Conservation (phyloP, 1,284 basidiomycete genomes). For the Irpex lacteus region DNA sequence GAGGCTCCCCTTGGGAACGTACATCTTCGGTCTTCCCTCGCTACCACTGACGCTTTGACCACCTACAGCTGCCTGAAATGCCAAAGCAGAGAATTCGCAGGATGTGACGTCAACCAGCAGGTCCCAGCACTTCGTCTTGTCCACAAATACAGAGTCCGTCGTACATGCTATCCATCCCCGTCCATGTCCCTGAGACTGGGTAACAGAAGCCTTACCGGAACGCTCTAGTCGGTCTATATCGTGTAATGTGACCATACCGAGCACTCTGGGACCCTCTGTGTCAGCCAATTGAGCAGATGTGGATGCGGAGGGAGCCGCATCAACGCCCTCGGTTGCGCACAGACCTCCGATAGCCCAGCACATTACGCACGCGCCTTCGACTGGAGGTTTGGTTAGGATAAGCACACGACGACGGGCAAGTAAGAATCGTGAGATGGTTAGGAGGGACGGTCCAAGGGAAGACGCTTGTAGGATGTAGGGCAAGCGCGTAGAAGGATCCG, state of each 20-base stretch:
- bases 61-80: neutral
- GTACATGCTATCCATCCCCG: slow-evolving; percentile 82
- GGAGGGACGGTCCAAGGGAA: slow-evolving; percentile 67
- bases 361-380: slow-evolving; percentile 73
- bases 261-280: slow-evolving; percentile 43
- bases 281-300: slow-evolving; percentile 47
- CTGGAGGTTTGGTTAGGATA: slow-evolving; percentile 74
- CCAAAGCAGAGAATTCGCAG: slow-evolving; percentile 16
- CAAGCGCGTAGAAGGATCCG: slow-evolving; percentile 42
- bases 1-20: neutral
- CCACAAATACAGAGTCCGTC: slow-evolving; percentile 77
- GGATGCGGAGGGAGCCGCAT: slow-evolving; percentile 26
- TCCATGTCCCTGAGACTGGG: slow-evolving; percentile 33
- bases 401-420: slow-evolving; percentile 68
- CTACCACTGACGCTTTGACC: neutral
- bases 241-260: slow-evolving; percentile 74
- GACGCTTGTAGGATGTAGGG: slow-evolving; percentile 58
- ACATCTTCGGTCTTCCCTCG: slow-evolving; percentile 1
- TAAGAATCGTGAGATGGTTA: slow-evolving; percentile 77
- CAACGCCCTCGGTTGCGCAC: slow-evolving; percentile 55
- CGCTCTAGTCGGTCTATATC: slow-evolving; percentile 64
- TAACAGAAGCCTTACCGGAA: slow-evolving; percentile 23
- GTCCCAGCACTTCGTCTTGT: slow-evolving; percentile 74
- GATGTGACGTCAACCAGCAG: slow-evolving; percentile 74
- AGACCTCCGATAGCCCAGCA: slow-evolving; percentile 74